Conservation (phyloP, 169 alveolate species). For the Neospora caninum region DNA sequence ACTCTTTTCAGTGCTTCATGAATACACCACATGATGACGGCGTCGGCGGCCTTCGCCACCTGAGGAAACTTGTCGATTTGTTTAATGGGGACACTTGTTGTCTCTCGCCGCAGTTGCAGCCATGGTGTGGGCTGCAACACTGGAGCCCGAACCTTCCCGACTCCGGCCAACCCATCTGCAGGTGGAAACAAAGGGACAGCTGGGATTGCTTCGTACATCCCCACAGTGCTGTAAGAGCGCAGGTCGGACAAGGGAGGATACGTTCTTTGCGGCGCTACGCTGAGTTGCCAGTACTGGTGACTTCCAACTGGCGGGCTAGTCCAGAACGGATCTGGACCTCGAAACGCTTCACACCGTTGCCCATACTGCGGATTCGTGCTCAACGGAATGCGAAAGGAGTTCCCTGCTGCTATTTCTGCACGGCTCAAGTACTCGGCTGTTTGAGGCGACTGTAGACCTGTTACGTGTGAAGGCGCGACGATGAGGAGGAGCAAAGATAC, state of each 20-base stretch:
- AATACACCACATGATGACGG: neutral
- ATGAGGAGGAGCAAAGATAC: neutral
- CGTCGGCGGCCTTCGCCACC: neutral
- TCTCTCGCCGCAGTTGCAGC: neutral
- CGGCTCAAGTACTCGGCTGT: no score
- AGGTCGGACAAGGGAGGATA: neutral
- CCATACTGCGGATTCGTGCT: slow-evolving; percentile 10
- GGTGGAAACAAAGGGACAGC: neutral
- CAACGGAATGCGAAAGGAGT: neutral
- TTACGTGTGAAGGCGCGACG: neutral
- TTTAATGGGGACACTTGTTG: neutral
- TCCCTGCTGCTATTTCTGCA: neutral
- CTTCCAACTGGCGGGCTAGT: neutral
- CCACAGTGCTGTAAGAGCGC: slow-evolving; percentile 16
- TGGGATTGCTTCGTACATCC: slow-evolving; percentile 11
- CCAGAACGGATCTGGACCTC: neutral
- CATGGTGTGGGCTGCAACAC: neutral
- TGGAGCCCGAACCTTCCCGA: neutral
- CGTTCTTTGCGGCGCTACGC: neutral
- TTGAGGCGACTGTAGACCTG: neutral
- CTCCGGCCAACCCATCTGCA: neutral
- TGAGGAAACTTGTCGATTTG: neutral
- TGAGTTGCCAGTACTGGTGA: slow-evolving; percentile 21
- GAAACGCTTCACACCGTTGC: neutral
- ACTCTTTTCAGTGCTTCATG: neutral